Evolutionary conservation across 148 eudicot species (phyloP).

Genomic region (Vaccinium darrowii): DNA sequence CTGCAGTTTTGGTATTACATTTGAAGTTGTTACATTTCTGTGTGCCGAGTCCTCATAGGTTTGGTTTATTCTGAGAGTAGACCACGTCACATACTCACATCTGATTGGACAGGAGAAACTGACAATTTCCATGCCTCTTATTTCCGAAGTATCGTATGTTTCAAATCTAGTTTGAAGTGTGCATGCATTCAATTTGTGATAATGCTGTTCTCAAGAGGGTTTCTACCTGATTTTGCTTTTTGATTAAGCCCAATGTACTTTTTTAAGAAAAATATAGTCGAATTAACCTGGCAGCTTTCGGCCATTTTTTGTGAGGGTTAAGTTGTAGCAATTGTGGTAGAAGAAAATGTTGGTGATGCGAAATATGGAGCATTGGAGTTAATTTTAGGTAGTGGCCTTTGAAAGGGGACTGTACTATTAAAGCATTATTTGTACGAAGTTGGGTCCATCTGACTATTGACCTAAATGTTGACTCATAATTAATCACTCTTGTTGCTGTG

Average conservation of each 20-base stretch:
- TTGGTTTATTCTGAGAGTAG: background rate
- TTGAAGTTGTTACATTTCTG: background rate
- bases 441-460: background rate
- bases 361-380: background rate
- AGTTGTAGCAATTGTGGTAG: background rate
- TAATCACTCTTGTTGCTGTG: background rate
- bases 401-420: background rate
- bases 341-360: background rate
- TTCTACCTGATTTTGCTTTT: background rate
- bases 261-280: background rate
- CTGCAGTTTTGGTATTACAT: background rate
- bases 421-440: background rate
- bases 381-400: background rate
- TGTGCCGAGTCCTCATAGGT: background rate
- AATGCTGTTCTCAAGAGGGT: background rate
- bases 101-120: background rate
- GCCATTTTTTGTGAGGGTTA: background rate
- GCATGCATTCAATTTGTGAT: background rate
- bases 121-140: background rate
- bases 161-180: background rate
- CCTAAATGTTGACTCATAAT: background rate
- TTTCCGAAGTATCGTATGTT: background rate
- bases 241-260: too few relatives aligned
- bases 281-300: background rate
- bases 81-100: background rate